A percentile compares a stretch with the other conserved stretches of the same genome.
These are phyloP conservation scores for Penicillium crystallinum DNA, from an alignment of 495 filamentous ascomycete species.

Conservation along the genomic window DNA sequence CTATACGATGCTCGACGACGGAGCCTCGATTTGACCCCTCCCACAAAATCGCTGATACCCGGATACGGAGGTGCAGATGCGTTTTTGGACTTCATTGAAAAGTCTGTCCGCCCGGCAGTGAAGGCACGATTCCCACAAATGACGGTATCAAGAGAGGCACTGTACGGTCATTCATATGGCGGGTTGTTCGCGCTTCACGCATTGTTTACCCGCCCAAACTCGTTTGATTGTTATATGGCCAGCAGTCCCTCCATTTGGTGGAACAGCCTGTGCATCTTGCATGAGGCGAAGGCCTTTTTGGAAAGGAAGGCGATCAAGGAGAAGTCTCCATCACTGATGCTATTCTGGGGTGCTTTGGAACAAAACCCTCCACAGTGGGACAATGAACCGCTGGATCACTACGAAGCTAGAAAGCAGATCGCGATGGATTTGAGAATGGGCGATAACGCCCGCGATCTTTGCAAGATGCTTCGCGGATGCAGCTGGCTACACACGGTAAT, in stretches of 20 bases:
- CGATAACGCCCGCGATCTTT: conserved; percentile 34
- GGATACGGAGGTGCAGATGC: conserved; percentile 19
- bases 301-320: neutral
- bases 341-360: conserved; percentile 34
- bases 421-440: conserved; percentile 37
- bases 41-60: conserved; percentile 4
- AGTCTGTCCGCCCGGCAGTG: conserved; percentile 15
- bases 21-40: conserved; percentile 19
- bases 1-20: conserved; percentile 16
- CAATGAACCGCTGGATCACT: conserved; percentile 26
- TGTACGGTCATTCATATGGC: conserved; percentile 26
- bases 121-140: conserved; percentile 13
- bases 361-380: conserved; percentile 35
- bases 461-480: conserved; percentile 4
- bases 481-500: conserved; percentile 30
- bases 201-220: conserved; percentile 18
- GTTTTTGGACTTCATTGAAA: conserved; percentile 23
- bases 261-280: conserved; percentile 14
- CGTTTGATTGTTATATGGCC: conserved; percentile 23
- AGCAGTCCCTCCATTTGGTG: conserved; percentile 28
- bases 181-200: conserved; percentile 22
- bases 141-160: conserved; percentile 11
- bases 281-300: conserved; percentile 14
- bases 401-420: conserved; percentile 38
- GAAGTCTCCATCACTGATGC: conserved; percentile 12